phyloP scores from a whole-genome alignment of 1,284 basidiomycete species.

The Athelia psychrophila region DNA sequence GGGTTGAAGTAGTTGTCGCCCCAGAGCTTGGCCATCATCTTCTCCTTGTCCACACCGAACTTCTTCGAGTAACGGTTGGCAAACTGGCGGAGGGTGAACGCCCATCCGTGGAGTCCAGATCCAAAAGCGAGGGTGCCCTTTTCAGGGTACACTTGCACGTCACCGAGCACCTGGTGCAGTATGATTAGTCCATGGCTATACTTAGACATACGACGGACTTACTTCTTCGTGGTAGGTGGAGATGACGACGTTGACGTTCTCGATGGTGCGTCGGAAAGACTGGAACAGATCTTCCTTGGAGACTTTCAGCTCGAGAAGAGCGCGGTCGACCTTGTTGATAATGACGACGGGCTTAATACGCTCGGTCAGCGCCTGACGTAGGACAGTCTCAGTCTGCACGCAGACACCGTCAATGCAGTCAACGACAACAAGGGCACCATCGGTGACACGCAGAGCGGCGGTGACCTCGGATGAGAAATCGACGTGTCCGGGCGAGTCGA shows the following conservation, averaged over 20 bases:
- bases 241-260: conserved; percentile 98
- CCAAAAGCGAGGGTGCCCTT: conserved; percentile 98
- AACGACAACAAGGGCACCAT: conserved; percentile 98
- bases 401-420: conserved; percentile 99
- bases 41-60: conserved; percentile 98
- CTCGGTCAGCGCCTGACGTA: conserved; percentile 96
- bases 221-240: conserved; percentile 95
- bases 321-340: conserved; percentile 99
- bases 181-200: no score
- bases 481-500: conserved; percentile 99
- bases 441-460: conserved; percentile 98
- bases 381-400: conserved; percentile 99
- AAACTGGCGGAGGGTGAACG: conserved; percentile 98
- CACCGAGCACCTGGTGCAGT: no score
- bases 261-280: conserved; percentile 97
- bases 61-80: conserved; percentile 95
- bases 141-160: conserved; percentile 99
- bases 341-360: conserved; percentile 99
- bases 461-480: conserved; percentile 99
- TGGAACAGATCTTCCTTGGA: conserved; percentile 98
- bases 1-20: conserved; percentile 99
- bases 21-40: conserved; percentile 99
- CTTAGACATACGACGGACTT: no score
- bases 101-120: conserved; percentile 99
- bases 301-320: conserved; percentile 97